Evolutionary conservation across 1,284 basidiomycete species (phyloP).

Genomic region (Leccinum subrobustum): DNA sequence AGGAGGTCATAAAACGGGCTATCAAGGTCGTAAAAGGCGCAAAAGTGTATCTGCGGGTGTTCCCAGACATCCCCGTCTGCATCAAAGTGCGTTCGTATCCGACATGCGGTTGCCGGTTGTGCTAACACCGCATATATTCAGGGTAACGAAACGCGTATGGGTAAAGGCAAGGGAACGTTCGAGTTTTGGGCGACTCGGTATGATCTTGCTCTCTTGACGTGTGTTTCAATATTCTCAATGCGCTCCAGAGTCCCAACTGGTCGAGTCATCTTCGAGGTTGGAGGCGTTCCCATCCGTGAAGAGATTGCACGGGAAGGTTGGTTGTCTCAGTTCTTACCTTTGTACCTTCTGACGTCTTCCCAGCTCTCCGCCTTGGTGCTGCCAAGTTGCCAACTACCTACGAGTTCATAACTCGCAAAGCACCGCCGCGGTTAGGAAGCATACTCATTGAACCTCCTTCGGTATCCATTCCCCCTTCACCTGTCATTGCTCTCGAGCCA

Average conservation of each 20-base stretch:
- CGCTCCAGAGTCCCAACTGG: slow-evolving; percentile 79
- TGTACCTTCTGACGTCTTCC: slow-evolving; percentile 3
- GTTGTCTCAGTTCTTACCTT: not conserved
- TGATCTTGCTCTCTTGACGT: slow-evolving; percentile 22
- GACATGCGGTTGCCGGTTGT: not conserved
- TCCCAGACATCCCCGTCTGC: slow-evolving; percentile 96
- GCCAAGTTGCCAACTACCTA: slow-evolving; percentile 87
- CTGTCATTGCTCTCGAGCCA: slow-evolving; percentile 17
- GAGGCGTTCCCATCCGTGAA: slow-evolving; percentile 86
- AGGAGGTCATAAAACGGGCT: slow-evolving; percentile 89
- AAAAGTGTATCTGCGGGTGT: slow-evolving; percentile 87
- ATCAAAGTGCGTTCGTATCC: slow-evolving; percentile 68
- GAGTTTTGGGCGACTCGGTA: slow-evolving; percentile 97
- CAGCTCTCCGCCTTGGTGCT: slow-evolving; percentile 88
- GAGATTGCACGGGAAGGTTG: slow-evolving; percentile 91
- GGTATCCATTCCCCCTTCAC: slow-evolving; percentile 11
- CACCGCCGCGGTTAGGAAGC: slow-evolving; percentile 81
- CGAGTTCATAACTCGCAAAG: slow-evolving; percentile 78
- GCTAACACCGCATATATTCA: slow-evolving; percentile 32
- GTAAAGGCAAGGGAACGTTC: slow-evolving; percentile 97
- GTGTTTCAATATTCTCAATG: not conserved
- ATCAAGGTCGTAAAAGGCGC: slow-evolving; percentile 90
- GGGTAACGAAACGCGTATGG: slow-evolving; percentile 99
- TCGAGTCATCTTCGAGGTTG: slow-evolving; percentile 93
- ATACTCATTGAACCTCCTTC: slow-evolving; percentile 49